These are phyloP conservation scores for Podosphaera xanthii DNA, from an alignment of 2,329 filamentous ascomycete species.

Conservation along the genomic window DNA sequence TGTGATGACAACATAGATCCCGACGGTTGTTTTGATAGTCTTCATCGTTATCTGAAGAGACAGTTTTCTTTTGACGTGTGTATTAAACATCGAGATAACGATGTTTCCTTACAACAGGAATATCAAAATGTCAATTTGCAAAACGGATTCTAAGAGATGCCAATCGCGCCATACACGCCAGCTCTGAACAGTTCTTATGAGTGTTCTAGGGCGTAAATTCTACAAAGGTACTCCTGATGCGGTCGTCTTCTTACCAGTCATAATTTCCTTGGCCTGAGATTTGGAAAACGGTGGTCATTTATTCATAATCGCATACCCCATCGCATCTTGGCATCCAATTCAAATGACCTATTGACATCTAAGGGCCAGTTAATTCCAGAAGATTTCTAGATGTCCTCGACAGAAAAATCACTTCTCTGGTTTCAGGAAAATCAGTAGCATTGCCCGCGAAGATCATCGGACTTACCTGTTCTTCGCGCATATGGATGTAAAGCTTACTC, in stretches of 20 bases:
- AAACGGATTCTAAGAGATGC: neutral
- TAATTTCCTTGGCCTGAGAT: neutral
- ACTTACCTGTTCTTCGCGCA: neutral
- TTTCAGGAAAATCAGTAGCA: neutral
- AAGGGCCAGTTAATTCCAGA: neutral
- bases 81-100: neutral
- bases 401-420: neutral
- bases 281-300: neutral
- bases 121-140: neutral
- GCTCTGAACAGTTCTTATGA: neutral
- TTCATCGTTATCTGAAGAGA: neutral
- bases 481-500: neutral
- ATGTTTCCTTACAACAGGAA: neutral
- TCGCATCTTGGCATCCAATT: neutral
- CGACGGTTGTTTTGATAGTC: neutral
- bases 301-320: neutral
- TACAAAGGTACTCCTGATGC: neutral
- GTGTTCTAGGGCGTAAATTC: neutral
- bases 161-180: neutral
- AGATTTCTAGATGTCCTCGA: neutral
- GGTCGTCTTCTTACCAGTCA: neutral
- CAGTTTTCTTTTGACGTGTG: neutral
- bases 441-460: neutral
- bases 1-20: no score
- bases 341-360: no score